Evolutionary conservation across 345 rosid genomes (phyloP).

Genomic region (Eucalyptus rudis): DNA sequence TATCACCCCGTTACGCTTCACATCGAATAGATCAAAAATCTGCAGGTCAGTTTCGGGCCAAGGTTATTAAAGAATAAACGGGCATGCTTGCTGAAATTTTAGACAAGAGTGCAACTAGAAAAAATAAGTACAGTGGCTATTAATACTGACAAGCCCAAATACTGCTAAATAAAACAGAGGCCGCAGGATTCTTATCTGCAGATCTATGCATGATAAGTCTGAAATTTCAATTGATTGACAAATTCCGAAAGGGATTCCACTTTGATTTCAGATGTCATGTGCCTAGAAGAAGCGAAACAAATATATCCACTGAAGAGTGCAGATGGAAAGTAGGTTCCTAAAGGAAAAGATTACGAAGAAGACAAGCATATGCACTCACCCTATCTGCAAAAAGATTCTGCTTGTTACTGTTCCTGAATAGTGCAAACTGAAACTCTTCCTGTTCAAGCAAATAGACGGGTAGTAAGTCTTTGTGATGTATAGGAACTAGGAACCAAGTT

Average conservation of each 20-base stretch:
- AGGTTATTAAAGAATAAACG: neutral
- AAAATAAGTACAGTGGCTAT: neutral
- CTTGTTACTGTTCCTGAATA: constrained; percentile 24
- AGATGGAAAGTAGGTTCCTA: neutral
- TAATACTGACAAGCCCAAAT: neutral
- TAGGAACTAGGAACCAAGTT: neutral
- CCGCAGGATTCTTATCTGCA: neutral
- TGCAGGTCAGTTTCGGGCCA: neutral
- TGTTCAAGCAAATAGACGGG: neutral
- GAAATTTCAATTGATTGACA: neutral
- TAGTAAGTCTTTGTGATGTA: neutral
- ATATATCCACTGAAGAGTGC: neutral
- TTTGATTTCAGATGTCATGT: neutral
- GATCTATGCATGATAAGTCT: neutral
- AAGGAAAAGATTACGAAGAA: neutral
- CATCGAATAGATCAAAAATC: constrained; percentile 18
- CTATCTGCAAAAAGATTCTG: constrained; percentile 45
- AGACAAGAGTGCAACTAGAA: neutral
- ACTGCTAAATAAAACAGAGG: neutral
- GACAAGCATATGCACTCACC: constrained; percentile 9
- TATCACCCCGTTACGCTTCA: constrained; percentile 5
- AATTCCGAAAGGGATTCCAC: neutral
- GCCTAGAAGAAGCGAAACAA: neutral
- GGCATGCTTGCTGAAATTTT: neutral
- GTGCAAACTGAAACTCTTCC: constrained; percentile 48